These are phyloP conservation scores for Ganoderma lingzhi DNA, from an alignment of 1,284 basidiomycete genomes.

Conservation along the genomic window DNA sequence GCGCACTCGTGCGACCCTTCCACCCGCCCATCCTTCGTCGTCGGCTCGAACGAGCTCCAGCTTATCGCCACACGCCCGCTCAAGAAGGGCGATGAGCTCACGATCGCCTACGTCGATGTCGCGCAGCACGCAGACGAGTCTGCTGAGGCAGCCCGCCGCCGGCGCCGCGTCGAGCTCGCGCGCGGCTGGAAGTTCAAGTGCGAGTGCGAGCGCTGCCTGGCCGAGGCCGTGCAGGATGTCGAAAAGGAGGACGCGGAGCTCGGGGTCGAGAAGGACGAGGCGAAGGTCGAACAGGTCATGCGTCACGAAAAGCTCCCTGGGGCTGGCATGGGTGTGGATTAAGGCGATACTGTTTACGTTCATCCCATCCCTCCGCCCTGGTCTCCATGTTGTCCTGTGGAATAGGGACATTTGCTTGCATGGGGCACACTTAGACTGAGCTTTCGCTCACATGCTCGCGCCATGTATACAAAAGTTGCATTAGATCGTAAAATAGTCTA, in stretches of 20 bases:
- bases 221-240: constrained; percentile 51
- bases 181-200: constrained; percentile 84
- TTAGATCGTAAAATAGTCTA: constrained; percentile 23
- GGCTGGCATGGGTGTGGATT: constrained; percentile 26
- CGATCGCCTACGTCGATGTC: constrained; percentile 78
- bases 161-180: constrained; percentile 76
- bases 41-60: constrained; percentile 68
- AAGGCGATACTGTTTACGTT: neutral
- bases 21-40: constrained; percentile 65
- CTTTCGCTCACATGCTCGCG: neutral
- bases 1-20: constrained; percentile 77
- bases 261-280: constrained; percentile 58
- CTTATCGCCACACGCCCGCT: constrained; percentile 70
- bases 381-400: neutral
- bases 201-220: constrained; percentile 66
- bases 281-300: constrained; percentile 61
- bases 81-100: constrained; percentile 77
- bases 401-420: neutral
- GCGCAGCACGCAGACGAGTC: constrained; percentile 61
- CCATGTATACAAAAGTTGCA: constrained; percentile 18
- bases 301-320: constrained; percentile 44
- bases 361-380: neutral
- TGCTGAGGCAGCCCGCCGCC: constrained; percentile 59
- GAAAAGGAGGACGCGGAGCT: constrained; percentile 44
- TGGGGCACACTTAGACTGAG: neutral